Evolutionary conservation across 371 early-diverging fungal genomes (phyloP), one percentile per base, ranked within the genome.

Genomic region (Apophysomyces elegans): DNA sequence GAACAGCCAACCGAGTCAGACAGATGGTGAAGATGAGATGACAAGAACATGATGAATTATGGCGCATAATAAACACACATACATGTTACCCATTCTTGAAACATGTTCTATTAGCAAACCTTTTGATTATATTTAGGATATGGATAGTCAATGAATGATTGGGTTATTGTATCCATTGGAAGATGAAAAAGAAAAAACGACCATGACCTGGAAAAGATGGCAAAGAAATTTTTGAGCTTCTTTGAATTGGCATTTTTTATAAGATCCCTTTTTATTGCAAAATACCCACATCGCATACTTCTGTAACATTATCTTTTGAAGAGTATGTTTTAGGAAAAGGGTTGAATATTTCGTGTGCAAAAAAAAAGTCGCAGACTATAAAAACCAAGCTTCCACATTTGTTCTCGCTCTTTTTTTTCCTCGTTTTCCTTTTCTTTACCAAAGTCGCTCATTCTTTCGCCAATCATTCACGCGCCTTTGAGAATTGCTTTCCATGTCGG

Each of bases 311-410:
- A 11, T 2, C 41, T 41, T 41, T 2, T 41, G 5, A 11, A 41
- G 32, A 41, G 5, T 41, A 41, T 41, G 5, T 5, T 5, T 41
- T 41, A 41, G 41, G 32, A 26, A 41, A 41, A 41, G 41, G 41
- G 41, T 41, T 5, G 41, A 41, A 5, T 13, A 41, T 41, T 41
- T 41, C 41, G 41, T 9, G 39, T 37, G 37, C 16, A 63, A 47
- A 43, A 32, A 62, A 37, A 21, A 62, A 62, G 54, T 50, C 54
- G 54, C 54, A 44, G 46, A 46, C 36, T 45, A 62, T 36, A 62
- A 62, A 44, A 62, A 62, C 37, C 38, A 63, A 63, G 38, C 36
- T 60, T 60, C 41, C 32, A 37, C 41, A 39, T 41, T 60, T 60
- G 38, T 37, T 41, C 41, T 60, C 60, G 38, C 41, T 41, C 39